Percentiles rank a stretch among this genome's conserved stretches.
These are phyloP conservation scores for Solanum sejunctum DNA, from an alignment of 257 asterid species.

Conservation along the genomic window DNA sequence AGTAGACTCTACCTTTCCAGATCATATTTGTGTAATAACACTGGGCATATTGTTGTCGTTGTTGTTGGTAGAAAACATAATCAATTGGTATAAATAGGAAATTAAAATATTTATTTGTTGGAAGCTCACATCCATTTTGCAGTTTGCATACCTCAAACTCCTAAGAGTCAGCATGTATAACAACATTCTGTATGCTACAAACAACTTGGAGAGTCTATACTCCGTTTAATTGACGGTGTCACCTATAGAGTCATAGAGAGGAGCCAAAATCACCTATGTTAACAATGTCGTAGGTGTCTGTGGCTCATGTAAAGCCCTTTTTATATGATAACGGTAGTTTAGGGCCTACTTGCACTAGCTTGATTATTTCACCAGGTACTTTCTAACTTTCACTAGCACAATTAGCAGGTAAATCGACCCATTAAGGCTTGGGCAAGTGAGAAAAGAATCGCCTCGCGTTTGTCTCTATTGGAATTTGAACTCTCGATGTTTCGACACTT, in stretches of 20 bases:
- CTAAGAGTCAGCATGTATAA: not conserved
- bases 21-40: too few relatives aligned
- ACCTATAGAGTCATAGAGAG: not conserved
- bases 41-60: too few relatives aligned
- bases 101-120: not conserved
- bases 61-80: not conserved
- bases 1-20: too few relatives aligned
- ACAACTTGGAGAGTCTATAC: not conserved
- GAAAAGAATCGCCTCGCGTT: not conserved
- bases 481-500: not conserved
- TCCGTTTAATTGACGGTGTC: not conserved
- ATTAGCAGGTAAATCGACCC: not conserved
- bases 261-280: not conserved
- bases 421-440: not conserved
- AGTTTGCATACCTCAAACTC: not conserved
- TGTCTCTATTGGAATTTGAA: not conserved
- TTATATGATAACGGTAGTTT: not conserved
- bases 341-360: not conserved
- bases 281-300: not conserved
- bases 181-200: not conserved
- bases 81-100: not conserved
- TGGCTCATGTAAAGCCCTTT: not conserved
- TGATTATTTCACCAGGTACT: rapidly evolving
- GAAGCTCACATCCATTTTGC: not conserved
- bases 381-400: not conserved